Percentiles rank a stretch among this genome's conserved stretches.
Conservation (phyloP, 495 filamentous ascomycete species). For the Viridothelium virens region DNA sequence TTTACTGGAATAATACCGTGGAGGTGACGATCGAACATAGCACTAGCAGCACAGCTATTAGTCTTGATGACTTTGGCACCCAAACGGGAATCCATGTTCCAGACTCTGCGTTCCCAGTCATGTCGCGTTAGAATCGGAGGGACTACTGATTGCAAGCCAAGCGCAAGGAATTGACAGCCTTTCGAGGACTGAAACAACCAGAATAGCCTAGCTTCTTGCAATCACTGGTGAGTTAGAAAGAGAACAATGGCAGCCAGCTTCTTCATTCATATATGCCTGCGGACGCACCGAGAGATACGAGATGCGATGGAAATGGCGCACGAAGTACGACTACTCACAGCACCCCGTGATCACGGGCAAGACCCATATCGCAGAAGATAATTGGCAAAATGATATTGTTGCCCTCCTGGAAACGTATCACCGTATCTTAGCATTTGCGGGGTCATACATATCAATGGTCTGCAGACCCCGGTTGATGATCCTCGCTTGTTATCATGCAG, state of each 20-base stretch:
- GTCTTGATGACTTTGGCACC: conserved; percentile 7
- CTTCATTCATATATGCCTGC: too few species aligned
- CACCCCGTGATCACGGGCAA: not conserved
- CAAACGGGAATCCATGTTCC: conserved; percentile 1
- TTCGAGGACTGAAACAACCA: too few species aligned
- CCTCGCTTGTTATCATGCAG: not conserved
- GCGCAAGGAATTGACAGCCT: too few species aligned
- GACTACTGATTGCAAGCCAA: not conserved
- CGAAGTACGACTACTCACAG: too few species aligned
- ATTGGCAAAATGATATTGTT: not conserved
- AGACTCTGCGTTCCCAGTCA: not conserved
- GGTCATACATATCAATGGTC: not conserved
- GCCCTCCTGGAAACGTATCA: not conserved
- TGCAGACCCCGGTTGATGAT: not conserved
- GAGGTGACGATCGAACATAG: conserved; percentile 6
- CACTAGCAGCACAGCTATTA: conserved; percentile 6
- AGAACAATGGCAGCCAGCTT: too few species aligned
- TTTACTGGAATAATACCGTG: not conserved
- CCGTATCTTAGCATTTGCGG: not conserved
- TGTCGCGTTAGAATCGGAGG: not conserved
- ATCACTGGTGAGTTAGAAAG: too few species aligned
- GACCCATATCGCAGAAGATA: not conserved
- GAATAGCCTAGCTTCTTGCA: too few species aligned
- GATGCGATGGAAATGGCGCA: too few species aligned
- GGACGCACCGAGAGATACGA: too few species aligned